phyloP scores from a whole-genome alignment of 805 yeast genomes.

The Schwanniomyces pseudopolymorphus region DNA sequence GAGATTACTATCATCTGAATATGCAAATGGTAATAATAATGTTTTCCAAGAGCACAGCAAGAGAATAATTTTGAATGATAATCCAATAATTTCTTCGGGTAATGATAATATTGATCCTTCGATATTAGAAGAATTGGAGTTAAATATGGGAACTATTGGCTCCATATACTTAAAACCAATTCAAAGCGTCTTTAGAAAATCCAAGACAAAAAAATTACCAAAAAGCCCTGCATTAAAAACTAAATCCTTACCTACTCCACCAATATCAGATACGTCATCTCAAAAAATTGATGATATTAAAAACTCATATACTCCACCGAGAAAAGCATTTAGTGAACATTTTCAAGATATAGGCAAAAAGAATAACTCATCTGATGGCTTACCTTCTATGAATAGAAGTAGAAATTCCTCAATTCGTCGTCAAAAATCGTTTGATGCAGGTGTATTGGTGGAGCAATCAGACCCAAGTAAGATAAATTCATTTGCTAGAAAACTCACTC shows the following conservation, averaged over 20 bases:
- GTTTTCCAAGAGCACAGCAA: constrained; percentile 41
- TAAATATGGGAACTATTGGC: constrained; percentile 79
- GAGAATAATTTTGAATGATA: constrained; percentile 54
- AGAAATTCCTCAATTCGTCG: constrained; percentile 14
- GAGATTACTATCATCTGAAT: constrained; percentile 60
- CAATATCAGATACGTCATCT: constrained; percentile 2
- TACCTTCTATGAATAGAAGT: constrained; percentile 8
- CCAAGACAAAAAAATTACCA: constrained; percentile 51
- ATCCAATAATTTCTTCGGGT: constrained; percentile 66
- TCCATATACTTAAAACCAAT: constrained; percentile 84
- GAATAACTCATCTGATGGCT: constrained; percentile 4
- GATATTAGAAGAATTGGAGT: constrained; percentile 76
- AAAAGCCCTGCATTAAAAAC: constrained; percentile 44
- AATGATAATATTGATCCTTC: constrained; percentile 68
- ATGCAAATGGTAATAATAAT: constrained; percentile 37
- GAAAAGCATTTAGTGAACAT: neutral
- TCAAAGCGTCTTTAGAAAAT: constrained; percentile 69
- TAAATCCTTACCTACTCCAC: constrained; percentile 10
- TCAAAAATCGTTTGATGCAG: constrained; percentile 21
- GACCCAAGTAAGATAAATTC: constrained; percentile 18
- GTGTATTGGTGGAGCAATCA: constrained; percentile 11
- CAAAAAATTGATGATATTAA: neutral
- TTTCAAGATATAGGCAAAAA: neutral
- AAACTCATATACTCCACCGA: neutral
- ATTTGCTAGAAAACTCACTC: constrained; percentile 30